A percentile compares a stretch with the other conserved stretches of the same genome.
Evolutionary conservation across 129 eudicot genomes (phyloP).

Genomic region (Solidago caesia): DNA sequence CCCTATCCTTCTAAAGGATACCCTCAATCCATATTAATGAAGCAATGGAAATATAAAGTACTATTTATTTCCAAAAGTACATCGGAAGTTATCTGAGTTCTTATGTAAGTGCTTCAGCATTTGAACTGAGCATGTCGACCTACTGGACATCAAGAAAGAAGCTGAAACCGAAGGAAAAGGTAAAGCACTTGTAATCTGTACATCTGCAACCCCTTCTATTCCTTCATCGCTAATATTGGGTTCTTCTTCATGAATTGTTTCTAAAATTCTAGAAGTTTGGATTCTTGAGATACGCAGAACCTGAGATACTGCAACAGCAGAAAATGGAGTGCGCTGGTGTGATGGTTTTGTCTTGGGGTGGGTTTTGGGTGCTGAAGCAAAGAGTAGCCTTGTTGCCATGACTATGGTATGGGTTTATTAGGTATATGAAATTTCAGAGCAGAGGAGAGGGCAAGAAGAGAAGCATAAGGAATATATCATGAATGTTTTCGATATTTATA

Average conservation of each 20-base stretch:
- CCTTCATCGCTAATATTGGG: background rate
- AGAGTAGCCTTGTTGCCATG: constrained; percentile 36
- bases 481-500: constrained; percentile 23
- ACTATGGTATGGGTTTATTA: background rate
- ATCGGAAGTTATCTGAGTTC: constrained; percentile 9
- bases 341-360: constrained; percentile 24
- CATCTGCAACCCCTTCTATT: constrained; percentile 22
- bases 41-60: background rate
- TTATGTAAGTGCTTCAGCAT: constrained; percentile 18
- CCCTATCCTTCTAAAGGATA: too few species aligned
- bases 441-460: background rate
- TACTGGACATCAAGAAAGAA: constrained; percentile 19
- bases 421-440: background rate
- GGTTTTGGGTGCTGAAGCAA: constrained; percentile 26
- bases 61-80: constrained; percentile 14
- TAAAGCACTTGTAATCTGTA: constrained; percentile 18
- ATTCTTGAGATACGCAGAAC: constrained; percentile 18
- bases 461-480: constrained; percentile 7
- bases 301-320: constrained; percentile 24
- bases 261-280: constrained; percentile 4
- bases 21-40: background rate
- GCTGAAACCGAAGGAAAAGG: constrained; percentile 14
- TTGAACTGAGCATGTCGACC: constrained; percentile 21
- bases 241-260: constrained; percentile 33
- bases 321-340: constrained; percentile 28